Evolutionary conservation across 257 asterid species (phyloP), one percentile per base, ranked within the genome.

Genomic region (Haberlea rhodopensis): DNA sequence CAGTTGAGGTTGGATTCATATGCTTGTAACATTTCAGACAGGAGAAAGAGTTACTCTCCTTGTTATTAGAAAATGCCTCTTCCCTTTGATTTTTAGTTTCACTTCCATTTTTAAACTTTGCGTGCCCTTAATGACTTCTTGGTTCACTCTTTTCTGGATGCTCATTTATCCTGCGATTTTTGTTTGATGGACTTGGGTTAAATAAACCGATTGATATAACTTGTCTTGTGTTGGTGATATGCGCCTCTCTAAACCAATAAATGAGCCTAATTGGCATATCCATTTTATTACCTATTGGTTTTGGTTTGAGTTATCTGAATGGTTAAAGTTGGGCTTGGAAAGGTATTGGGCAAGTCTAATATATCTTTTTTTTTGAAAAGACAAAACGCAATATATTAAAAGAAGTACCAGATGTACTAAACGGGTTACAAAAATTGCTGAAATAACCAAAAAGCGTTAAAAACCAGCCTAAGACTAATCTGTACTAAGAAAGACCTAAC

Each of bases 361-460:
- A 48, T 71, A 57, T 51, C 46, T 57, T 15, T 24, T 28, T 69
- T n/a, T n/a, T n/a, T n/a, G n/a, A n/a, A n/a, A n/a, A n/a, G n/a
- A n/a, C n/a, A n/a, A n/a, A n/a, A n/a, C n/a, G n/a, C n/a, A n/a
- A n/a, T n/a, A n/a, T n/a, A n/a, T n/a, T n/a, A n/a, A n/a, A n/a
- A n/a, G n/a, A n/a, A n/a, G n/a, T n/a, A n/a, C n/a, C n/a, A n/a
- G n/a, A n/a, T n/a, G n/a, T n/a, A n/a, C n/a, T n/a, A n/a, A n/a
- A n/a, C n/a, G n/a, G n/a, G n/a, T n/a, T n/a, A n/a, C n/a, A n/a
- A n/a, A n/a, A n/a, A n/a, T n/a, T n/a, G n/a, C n/a, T n/a, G n/a
- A n/a, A n/a, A n/a, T n/a, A n/a, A n/a, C n/a, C n/a, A n/a, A n/a
- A n/a, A n/a, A n/a, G n/a, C n/a, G n/a, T n/a, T n/a, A n/a, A n/a